Evolutionary conservation across 768 basidiomycete genomes (phyloP).

Genomic region (Coprinopsis marcescibilis): DNA sequence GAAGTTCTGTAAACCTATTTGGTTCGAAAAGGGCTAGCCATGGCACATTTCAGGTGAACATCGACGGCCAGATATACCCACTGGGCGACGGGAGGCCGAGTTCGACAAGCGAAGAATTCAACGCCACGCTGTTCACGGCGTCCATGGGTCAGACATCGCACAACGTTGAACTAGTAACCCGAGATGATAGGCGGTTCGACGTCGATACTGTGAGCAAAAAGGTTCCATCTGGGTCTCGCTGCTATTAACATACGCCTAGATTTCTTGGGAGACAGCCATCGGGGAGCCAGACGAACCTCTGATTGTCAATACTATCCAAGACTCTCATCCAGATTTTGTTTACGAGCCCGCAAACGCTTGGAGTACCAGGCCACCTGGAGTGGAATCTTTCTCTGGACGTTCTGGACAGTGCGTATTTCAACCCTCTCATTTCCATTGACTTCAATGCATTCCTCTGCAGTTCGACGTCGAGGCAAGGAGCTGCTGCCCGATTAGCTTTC

Average conservation of each 20-base stretch:
- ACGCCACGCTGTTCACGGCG: neutral
- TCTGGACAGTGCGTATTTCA: conserved; percentile 33
- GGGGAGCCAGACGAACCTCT: conserved; percentile 17
- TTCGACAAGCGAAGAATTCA: neutral
- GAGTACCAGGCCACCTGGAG: conserved; percentile 21
- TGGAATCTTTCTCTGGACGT: conserved; percentile 35
- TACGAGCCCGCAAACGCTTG: conserved; percentile 29
- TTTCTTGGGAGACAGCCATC: conserved; percentile 14
- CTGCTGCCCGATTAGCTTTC: neutral
- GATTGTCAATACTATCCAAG: conserved; percentile 21
- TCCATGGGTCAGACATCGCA: neutral
- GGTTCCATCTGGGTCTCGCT: neutral
- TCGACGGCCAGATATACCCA: neutral
- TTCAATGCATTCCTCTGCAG: neutral
- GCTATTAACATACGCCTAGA: conserved; percentile 6
- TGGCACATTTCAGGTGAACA: neutral
- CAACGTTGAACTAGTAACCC: neutral
- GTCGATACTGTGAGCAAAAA: neutral
- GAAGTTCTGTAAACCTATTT: neutral
- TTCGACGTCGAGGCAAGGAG: neutral
- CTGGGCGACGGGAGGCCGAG: neutral
- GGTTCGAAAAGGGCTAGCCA: neutral
- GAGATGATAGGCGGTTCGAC: neutral
- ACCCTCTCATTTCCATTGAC: neutral
- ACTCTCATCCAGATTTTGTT: conserved; percentile 31